phyloP scores from a whole-genome alignment of 305 asterid species.

The Solanum hybrid region DNA sequence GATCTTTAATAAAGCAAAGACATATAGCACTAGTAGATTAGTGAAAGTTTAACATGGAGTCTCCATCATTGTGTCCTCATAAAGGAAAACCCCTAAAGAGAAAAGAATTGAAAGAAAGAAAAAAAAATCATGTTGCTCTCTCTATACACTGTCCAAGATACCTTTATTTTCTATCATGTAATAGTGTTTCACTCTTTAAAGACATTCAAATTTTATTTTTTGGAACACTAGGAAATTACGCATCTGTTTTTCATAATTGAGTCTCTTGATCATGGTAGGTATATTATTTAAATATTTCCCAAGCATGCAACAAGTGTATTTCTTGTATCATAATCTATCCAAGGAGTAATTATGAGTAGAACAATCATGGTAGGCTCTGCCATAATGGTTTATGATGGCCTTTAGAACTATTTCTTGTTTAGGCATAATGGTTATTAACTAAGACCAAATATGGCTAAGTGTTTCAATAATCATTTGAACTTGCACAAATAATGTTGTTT shows the following conservation, averaged over 20 bases:
- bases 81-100: slow-evolving; percentile 13
- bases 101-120: neutral
- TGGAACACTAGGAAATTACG: neutral
- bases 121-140: neutral
- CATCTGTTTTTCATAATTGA: neutral
- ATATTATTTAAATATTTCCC: neutral
- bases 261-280: neutral
- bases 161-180: neutral
- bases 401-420: slow-evolving; percentile 1
- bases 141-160: neutral
- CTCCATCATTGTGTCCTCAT: slow-evolving; percentile 50
- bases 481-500: neutral
- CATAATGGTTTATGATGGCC: neutral
- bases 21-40: slow-evolving; percentile 13
- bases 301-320: neutral
- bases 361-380: neutral
- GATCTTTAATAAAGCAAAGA: neutral
- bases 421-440: neutral
- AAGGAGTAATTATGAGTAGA: neutral
- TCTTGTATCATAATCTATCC: neutral
- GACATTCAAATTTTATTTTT: neutral
- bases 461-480: slow-evolving; percentile 3
- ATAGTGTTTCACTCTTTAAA: neutral
- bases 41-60: slow-evolving; percentile 23
- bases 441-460: neutral